phyloP scores from a whole-genome alignment of 2,329 filamentous ascomycete genomes.

The Elsinoe necatrix region DNA sequence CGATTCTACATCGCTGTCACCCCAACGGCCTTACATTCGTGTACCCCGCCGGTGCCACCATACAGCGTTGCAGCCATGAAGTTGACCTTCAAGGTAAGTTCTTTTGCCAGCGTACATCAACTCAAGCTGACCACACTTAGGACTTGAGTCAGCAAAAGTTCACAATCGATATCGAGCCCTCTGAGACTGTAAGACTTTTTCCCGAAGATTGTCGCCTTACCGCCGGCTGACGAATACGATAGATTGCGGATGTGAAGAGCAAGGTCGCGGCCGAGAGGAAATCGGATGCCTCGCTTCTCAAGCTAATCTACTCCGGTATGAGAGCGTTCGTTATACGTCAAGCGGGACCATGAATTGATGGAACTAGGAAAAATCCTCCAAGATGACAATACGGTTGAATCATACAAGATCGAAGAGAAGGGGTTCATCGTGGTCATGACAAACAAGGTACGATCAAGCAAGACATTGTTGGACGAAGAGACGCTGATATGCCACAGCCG shows the following conservation, averaged over 20 bases:
- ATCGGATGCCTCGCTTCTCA: constrained; percentile 83
- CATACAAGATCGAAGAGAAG: constrained; percentile 98
- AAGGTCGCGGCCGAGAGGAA: constrained; percentile 89
- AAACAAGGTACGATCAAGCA: constrained; percentile 60
- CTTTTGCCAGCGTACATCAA: neutral
- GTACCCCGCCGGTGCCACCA: neutral
- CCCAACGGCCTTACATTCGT: no score
- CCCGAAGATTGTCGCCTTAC: neutral
- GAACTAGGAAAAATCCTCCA: constrained; percentile 86
- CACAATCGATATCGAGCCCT: constrained; percentile 85
- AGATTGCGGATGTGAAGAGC: constrained; percentile 87
- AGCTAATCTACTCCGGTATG: constrained; percentile 96
- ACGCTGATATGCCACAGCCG: constrained; percentile 45
- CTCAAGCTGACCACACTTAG: constrained; percentile 39
- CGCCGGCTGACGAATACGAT: neutral
- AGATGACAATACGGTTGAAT: constrained; percentile 92
- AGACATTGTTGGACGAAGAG: neutral
- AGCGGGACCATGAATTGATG: neutral
- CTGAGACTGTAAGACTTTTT: constrained; percentile 64
- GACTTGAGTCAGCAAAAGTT: constrained; percentile 99
- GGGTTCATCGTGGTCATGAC: constrained; percentile 99
- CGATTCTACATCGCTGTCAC: no score
- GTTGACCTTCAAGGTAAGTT: constrained; percentile 60
- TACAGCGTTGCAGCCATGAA: constrained; percentile 43
- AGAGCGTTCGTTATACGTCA: neutral